A percentile compares a stretch with the other conserved stretches of the same genome.
Conservation (phyloP, 768 basidiomycete genomes). For the Strobilomyces dryophilus region DNA sequence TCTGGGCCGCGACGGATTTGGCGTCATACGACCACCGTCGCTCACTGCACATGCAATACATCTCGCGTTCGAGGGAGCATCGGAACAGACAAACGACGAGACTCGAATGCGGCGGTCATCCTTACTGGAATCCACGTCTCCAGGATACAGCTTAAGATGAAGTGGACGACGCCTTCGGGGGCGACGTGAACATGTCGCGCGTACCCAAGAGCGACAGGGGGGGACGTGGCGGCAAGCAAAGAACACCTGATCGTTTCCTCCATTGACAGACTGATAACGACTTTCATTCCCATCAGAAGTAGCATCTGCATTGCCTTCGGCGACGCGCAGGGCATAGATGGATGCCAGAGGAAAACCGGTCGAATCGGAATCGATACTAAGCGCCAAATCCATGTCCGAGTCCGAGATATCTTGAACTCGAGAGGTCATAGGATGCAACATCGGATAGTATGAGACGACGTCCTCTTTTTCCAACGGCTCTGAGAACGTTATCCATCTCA, state of each 20-base stretch:
- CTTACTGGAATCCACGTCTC: too few relatives aligned
- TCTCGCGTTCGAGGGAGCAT: too few relatives aligned
- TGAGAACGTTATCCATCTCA: not conserved
- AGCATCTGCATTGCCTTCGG: not conserved
- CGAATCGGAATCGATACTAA: not conserved
- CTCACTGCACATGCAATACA: too few relatives aligned
- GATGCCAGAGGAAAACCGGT: slow-evolving; percentile 3
- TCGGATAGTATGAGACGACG: not conserved
- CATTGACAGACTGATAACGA: slow-evolving; percentile 12
- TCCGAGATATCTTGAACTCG: not conserved
- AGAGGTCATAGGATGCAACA: not conserved
- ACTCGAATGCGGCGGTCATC: too few relatives aligned
- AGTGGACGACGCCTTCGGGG: too few relatives aligned
- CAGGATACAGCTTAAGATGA: too few relatives aligned
- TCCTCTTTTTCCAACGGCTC: slow-evolving; percentile 6
- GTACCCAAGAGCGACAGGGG: too few relatives aligned
- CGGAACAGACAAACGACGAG: too few relatives aligned
- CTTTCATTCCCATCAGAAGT: slow-evolving; percentile 10
- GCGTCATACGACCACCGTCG: too few relatives aligned
- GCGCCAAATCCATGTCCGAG: slow-evolving; percentile 4
- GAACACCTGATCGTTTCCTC: slow-evolving; percentile 14
- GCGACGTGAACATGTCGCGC: too few relatives aligned
- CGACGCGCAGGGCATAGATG: not conserved
- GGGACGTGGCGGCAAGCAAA: too few relatives aligned
- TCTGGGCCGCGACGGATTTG: too few relatives aligned